Percentiles rank a stretch among this genome's conserved stretches.
Conservation (phyloP, 148 eudicot species). For the Vaccinium vitisidaea region DNA sequence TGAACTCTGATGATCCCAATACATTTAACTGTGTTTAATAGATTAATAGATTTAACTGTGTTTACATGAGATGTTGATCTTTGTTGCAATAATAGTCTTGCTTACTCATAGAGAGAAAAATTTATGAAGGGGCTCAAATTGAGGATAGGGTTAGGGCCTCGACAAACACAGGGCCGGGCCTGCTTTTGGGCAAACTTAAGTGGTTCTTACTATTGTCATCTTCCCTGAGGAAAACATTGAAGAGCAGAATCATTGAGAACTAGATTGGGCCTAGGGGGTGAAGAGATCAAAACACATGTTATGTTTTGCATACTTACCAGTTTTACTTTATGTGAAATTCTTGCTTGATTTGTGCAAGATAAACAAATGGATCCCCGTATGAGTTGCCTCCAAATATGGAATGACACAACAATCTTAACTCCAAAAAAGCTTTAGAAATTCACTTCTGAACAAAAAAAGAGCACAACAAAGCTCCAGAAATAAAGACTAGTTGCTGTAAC, state of each 20-base stretch:
- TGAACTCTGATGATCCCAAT: too few species aligned
- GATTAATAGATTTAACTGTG: too few species aligned
- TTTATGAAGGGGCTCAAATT: too few species aligned
- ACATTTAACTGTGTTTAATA: too few species aligned
- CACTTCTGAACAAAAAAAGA: neutral
- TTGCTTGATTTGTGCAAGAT: neutral
- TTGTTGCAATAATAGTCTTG: too few species aligned
- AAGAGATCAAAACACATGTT: neutral
- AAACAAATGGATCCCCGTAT: neutral
- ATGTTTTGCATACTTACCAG: neutral
- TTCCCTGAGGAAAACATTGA: constrained; percentile 3
- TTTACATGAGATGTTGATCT: too few species aligned
- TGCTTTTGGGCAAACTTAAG: neutral
- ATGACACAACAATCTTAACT: neutral
- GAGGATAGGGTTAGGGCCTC: too few species aligned
- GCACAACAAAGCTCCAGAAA: neutral
- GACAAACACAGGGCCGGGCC: too few species aligned
- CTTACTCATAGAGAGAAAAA: too few species aligned
- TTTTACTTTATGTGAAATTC: neutral
- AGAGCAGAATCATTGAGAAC: neutral
- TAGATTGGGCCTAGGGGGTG: neutral
- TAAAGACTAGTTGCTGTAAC: neutral
- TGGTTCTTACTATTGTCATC: neutral
- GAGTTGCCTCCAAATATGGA: neutral
- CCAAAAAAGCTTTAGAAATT: neutral